A percentile compares a stretch with the other conserved stretches of the same genome.
Evolutionary conservation across 331 rosid genomes (phyloP).

Genomic region (Saraca asoca): DNA sequence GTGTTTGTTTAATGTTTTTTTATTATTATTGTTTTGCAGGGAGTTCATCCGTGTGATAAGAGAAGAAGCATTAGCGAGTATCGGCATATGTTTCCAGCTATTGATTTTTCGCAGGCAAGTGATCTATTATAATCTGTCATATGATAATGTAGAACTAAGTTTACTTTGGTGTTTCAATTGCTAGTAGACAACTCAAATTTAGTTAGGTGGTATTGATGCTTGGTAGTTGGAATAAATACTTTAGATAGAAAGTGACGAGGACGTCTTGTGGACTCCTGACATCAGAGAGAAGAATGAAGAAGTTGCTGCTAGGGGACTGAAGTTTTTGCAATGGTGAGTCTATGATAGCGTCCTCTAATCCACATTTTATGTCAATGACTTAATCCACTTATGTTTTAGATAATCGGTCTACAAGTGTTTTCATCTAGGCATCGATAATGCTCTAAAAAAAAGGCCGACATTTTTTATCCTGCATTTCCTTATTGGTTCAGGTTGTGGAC

Average conservation of each 20-base stretch:
- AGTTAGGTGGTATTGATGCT: conserved; percentile 27
- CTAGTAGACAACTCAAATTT: conserved; percentile 16
- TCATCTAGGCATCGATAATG: conserved; percentile 19
- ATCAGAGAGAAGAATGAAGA: conserved; percentile 70
- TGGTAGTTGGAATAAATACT: conserved; percentile 29
- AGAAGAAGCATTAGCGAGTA: conserved; percentile 79
- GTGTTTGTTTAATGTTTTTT: neutral
- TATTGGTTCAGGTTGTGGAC: conserved; percentile 81
- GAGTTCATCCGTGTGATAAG: conserved; percentile 90
- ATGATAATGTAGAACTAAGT: conserved; percentile 29
- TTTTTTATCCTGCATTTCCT: neutral
- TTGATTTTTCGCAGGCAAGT: conserved; percentile 83
- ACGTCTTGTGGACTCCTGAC: conserved; percentile 75
- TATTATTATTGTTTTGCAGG: conserved; percentile 50
- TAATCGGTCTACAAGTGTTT: neutral
- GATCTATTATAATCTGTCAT: conserved; percentile 22
- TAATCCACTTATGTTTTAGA: neutral
- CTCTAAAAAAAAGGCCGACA: neutral
- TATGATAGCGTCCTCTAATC: conserved; percentile 9
- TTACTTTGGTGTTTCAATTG: conserved; percentile 30
- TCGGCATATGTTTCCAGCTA: conserved; percentile 71
- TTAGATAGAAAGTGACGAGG: conserved; percentile 77
- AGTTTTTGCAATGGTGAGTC: conserved; percentile 75
- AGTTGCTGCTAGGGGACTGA: conserved; percentile 74
- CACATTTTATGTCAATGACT: neutral